These are phyloP conservation scores for Dicorynia guianensis DNA, from an alignment of 306 rosid species.

Conservation along the genomic window DNA sequence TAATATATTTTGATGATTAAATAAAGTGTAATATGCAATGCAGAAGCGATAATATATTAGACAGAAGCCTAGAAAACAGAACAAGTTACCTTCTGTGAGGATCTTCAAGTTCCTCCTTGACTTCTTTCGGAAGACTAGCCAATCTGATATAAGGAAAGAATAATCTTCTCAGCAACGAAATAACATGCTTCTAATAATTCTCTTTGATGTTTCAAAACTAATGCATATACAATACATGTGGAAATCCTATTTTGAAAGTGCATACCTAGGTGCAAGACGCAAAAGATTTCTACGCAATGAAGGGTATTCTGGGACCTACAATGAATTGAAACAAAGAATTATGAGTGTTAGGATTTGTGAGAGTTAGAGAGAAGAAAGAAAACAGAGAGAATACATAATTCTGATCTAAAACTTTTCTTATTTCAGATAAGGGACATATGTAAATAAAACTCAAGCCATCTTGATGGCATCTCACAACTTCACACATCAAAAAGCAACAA, in stretches of 20 bases:
- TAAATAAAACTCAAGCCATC: too few relatives aligned
- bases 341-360: neutral
- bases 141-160: conserved; percentile 53
- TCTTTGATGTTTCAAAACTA: conserved; percentile 11
- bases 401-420: too few relatives aligned
- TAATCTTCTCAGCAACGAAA: conserved; percentile 27
- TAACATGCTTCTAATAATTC: conserved; percentile 21
- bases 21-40: conserved; percentile 14
- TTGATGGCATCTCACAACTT: too few relatives aligned
- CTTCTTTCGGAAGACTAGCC: conserved; percentile 77
- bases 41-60: conserved; percentile 23
- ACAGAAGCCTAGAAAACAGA: conserved; percentile 34
- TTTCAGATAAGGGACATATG: too few relatives aligned
- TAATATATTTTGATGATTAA: conserved; percentile 6
- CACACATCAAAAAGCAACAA: too few relatives aligned
- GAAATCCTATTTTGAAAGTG: conserved; percentile 15
- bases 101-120: conserved; percentile 82
- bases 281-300: conserved; percentile 76
- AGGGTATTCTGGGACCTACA: conserved; percentile 69
- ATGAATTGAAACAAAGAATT: conserved; percentile 31
- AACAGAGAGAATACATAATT: too few relatives aligned
- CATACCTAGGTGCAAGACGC: conserved; percentile 78
- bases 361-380: too few relatives aligned
- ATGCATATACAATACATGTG: conserved; percentile 14
- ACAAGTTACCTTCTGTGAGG: conserved; percentile 75